Base-by-base conservation (phyloP, 345 rosid genomes). In the Raphanus sativus region DNA sequence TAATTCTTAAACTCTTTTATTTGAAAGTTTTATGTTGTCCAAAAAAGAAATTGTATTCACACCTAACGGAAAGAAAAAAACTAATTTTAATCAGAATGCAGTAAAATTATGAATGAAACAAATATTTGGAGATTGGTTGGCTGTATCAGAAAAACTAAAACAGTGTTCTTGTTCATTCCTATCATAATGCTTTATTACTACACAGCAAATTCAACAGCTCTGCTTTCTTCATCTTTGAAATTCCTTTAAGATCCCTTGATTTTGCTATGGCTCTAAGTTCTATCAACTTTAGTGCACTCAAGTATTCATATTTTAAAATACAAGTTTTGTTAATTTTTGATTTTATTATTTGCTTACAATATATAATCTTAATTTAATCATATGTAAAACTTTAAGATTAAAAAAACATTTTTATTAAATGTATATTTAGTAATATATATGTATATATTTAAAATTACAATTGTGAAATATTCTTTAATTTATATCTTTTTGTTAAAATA, bases 141-240 rank as follows among this genome's bases (percentile, higher is more conserved):
- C 25, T 58, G 62, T 40, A 60, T 45, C 52, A 45, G 52, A 28
- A 28, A 67, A 64, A 58, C 62, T 55, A 26, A 50, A 62, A 16
- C 59, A 71, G 42, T 34, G 59, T 62, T 50, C 24, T 34, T 71
- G 67, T 33, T 70, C 10, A 42, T 62, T 75, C 64, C 42, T 29
- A 16, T 21, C 21, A 21, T 21, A 32, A 32, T 42, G 33, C 67
- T 48, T 77, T 76, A 58, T 52, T 62, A 75, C 71, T 69, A 75
- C 71, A 40, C 7, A 93, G 85, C 84, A 91, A 74, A 66, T 76
- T 77, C 58, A 93, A 55, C 58, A 93, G 80, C 10, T 84, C 89
- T 4, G 77, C 74, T 81, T 90, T 93, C 83, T 93, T 91, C 96
- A 91, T 86, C 87, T 84, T 93, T 16, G 96, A 91, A 76, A 77